Conservation (phyloP, 2,329 filamentous ascomycete genomes). For the Fusarium brachygibbosum region DNA sequence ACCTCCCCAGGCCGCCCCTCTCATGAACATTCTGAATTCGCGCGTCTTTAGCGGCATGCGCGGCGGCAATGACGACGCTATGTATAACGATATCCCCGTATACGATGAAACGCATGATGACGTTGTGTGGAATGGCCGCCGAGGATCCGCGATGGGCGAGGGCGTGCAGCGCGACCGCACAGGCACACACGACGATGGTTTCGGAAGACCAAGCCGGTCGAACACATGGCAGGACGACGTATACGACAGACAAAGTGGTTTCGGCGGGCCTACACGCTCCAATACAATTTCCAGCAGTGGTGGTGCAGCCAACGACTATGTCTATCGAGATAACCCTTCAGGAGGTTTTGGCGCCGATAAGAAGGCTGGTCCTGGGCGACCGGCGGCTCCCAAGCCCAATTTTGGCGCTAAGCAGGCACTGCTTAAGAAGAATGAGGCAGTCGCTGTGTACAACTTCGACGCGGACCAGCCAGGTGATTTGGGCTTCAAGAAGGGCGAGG, state of each 20-base stretch:
- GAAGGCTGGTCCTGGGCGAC: slow-evolving; percentile 76
- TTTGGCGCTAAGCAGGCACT: slow-evolving; percentile 72
- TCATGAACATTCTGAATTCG: slow-evolving; percentile 88
- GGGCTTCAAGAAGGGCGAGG: slow-evolving; percentile 95
- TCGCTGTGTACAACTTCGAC: slow-evolving; percentile 94
- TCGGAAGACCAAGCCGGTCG: slow-evolving; percentile 71
- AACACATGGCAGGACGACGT: slow-evolving; percentile 82
- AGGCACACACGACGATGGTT: slow-evolving; percentile 61
- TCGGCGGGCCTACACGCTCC: slow-evolving; percentile 61
- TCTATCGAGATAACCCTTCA: slow-evolving; percentile 63
- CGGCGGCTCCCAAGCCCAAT: slow-evolving; percentile 89
- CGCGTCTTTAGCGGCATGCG: slow-evolving; percentile 81
- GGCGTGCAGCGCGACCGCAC: slow-evolving; percentile 59
- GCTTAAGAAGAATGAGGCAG: slow-evolving; percentile 81
- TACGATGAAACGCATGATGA: slow-evolving; percentile 89
- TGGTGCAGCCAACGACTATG: slow-evolving; percentile 64
- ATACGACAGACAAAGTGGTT: slow-evolving; percentile 71
- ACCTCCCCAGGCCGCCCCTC: slow-evolving; percentile 84
- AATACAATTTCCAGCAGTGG: slow-evolving; percentile 62
- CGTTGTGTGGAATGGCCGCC: slow-evolving; percentile 84
- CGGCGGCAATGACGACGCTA: slow-evolving; percentile 67
- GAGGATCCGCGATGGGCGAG: slow-evolving; percentile 78
- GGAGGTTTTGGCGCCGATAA: slow-evolving; percentile 52
- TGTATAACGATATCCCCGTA: slow-evolving; percentile 95
- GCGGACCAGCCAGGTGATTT: slow-evolving; percentile 92